Evolutionary conservation across 352 stramenopile genomes (phyloP).

Genomic region (Phytophthora brassicae): DNA sequence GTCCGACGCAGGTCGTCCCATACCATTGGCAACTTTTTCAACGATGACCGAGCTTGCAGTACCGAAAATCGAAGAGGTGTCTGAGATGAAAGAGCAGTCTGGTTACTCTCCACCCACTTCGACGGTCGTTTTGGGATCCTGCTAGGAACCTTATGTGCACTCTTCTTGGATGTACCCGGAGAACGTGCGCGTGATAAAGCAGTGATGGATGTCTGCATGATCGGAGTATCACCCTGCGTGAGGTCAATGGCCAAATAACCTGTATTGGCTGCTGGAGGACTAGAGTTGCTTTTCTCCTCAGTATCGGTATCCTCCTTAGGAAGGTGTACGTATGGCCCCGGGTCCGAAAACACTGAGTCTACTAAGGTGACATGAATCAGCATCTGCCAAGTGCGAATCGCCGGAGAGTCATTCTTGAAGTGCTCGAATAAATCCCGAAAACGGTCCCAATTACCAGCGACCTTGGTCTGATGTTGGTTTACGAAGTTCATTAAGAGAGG

Average conservation of each 20-base stretch:
- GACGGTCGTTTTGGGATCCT: no score
- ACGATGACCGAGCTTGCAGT: no score
- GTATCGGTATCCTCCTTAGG: background rate
- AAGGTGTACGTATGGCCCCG: background rate
- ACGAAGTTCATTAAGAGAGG: background rate
- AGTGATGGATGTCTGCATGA: no score
- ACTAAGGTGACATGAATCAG: background rate
- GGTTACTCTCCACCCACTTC: no score
- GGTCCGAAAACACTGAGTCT: background rate
- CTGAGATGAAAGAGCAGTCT: no score
- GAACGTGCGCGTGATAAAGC: no score
- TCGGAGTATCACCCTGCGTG: background rate
- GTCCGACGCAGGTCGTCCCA: no score
- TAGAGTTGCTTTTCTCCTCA: background rate
- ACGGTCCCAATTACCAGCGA: background rate
- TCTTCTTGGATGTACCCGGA: no score
- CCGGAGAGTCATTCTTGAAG: background rate
- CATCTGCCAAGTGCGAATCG: background rate
- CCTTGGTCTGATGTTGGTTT: background rate
- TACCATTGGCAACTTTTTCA: no score
- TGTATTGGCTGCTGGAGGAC: no score
- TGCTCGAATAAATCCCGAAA: background rate
- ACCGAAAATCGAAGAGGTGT: no score
- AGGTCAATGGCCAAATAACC: background rate
- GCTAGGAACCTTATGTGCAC: no score